phyloP scores from a whole-genome alignment of 164 flowering plant species.

The Macadamia integrifolia region DNA sequence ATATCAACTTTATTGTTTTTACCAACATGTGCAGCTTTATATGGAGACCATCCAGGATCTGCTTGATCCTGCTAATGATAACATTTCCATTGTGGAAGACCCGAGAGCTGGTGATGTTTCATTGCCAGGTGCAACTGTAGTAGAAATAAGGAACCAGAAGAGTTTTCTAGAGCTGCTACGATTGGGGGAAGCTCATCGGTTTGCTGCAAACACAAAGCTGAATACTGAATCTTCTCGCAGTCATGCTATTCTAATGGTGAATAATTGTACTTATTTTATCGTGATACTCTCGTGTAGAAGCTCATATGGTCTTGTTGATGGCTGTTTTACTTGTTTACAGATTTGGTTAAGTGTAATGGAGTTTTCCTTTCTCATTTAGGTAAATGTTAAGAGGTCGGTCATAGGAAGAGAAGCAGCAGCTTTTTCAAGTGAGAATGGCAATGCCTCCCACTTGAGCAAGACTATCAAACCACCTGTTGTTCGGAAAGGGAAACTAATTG shows the following conservation, averaged over 20 bases:
- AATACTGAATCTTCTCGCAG: constrained; percentile 97
- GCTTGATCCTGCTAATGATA: constrained; percentile 84
- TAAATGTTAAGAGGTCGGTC: constrained; percentile 63
- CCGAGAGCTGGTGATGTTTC: constrained; percentile 96
- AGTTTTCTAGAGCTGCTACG: constrained; percentile 73
- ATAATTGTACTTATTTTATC: constrained; percentile 3
- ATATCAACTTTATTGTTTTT: not conserved
- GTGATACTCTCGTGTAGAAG: not conserved
- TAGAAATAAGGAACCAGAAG: constrained; percentile 79
- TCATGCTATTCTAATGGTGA: constrained; percentile 94
- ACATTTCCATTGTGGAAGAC: constrained; percentile 88
- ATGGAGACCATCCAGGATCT: constrained; percentile 99
- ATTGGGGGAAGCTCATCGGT: constrained; percentile 88
- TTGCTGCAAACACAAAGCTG: constrained; percentile 91
- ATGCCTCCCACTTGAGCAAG: constrained; percentile 39
- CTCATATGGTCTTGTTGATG: not conserved
- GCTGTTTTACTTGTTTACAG: not conserved
- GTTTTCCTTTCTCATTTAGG: constrained; percentile 34
- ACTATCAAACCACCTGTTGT: constrained; percentile 61
- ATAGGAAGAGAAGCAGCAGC: constrained; percentile 49
- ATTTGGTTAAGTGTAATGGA: not conserved
- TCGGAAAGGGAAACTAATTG: constrained; percentile 81
- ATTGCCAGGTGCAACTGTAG: constrained; percentile 75
- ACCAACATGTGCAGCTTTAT: constrained; percentile 60
- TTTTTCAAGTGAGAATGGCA: constrained; percentile 50